phyloP scores from a whole-genome alignment of 108 stramenopile species.

The Fragilaria crotonensis region DNA sequence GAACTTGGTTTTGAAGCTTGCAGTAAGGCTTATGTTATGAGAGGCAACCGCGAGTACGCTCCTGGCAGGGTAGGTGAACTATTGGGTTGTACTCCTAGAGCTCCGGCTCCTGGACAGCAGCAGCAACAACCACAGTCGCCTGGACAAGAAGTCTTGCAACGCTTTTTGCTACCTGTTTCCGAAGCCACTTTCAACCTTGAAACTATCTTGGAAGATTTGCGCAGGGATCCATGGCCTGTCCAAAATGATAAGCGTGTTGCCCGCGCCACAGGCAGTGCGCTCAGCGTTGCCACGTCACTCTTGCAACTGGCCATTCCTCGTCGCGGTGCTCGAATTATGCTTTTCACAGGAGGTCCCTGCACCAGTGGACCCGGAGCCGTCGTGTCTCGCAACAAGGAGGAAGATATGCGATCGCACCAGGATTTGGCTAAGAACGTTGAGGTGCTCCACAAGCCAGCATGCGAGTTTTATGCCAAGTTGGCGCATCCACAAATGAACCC shows the following conservation, averaged over 20 bases:
- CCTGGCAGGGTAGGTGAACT: slow-evolving; percentile 81
- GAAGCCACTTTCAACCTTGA: slow-evolving; percentile 92
- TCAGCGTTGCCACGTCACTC: slow-evolving; percentile 82
- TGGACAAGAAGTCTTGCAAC: slow-evolving; percentile 58
- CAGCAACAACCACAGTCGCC: slow-evolving; percentile 28
- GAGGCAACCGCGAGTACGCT: slow-evolving; percentile 87
- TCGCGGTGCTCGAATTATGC: slow-evolving; percentile 90
- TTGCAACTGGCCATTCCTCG: slow-evolving; percentile 89
- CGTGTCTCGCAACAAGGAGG: slow-evolving; percentile 80
- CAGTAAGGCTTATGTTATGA: slow-evolving; percentile 89
- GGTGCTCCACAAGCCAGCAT: slow-evolving; percentile 84
- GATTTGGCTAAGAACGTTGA: slow-evolving; percentile 90
- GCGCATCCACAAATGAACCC: slow-evolving; percentile 39
- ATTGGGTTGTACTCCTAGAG: slow-evolving; percentile 55
- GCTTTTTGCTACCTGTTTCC: slow-evolving; percentile 90
- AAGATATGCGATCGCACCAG: slow-evolving; percentile 88
- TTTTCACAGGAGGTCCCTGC: slow-evolving; percentile 95
- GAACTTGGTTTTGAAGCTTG: slow-evolving; percentile 92
- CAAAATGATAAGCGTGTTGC: slow-evolving; percentile 85
- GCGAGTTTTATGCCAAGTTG: slow-evolving; percentile 88
- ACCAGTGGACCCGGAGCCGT: slow-evolving; percentile 95
- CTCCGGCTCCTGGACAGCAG: slow-evolving; percentile 24
- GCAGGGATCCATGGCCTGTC: slow-evolving; percentile 96
- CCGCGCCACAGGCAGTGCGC: slow-evolving; percentile 90
- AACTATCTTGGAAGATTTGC: slow-evolving; percentile 93